Base-by-base conservation (phyloP, 2,329 filamentous ascomycete species). In the Fusarium sp. region DNA sequence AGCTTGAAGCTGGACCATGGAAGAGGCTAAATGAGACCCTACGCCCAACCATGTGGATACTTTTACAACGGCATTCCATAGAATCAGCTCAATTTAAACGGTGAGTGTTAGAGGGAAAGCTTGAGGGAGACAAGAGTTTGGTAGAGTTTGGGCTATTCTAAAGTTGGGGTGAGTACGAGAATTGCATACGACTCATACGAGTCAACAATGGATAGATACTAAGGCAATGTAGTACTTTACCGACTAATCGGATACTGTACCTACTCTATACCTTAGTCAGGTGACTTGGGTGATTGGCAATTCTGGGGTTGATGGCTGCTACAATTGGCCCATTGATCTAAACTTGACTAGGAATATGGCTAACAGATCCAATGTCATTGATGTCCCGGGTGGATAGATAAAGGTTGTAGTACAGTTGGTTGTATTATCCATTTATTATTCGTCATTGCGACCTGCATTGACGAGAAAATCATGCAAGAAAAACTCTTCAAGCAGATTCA, bases 11-110 rank as follows among this genome's bases (percentile, higher is more conserved):
- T 35, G 21, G 31, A 38, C 42, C 47, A 55, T n/a, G n/a, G n/a
- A n/a, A 50, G 55, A 69, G 55, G 42, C 66, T 68, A 68, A 61
- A 52, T 50, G 53, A 44, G 43, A 48, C 21, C 24, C 31, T 15
- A 52, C 49, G 37, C 24, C 46, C 20, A 64, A 56, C 8, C n/a
- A 35, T 43, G 65, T 56, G 44, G 58, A 33, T 64, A 53, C 41
- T 37, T 35, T 39, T 41, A 37, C 31, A 68, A 68, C 65, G 57
- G 63, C 52, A 68, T 63, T 63, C 52, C 57, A 44, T 23, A 18
- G 20, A 35, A 42, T 38, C 24, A 57, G 24, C 47, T 63, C 12
- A 39, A 49, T 57, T 61, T 23, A 43, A 64, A 69, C 55, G 66
- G 66, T 69, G 60, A 66, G 56, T 28, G 31, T n/a, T 35, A 12